Base-by-base conservation (phyloP, 257 asterid genomes). In the Gentiana macrophylla region DNA sequence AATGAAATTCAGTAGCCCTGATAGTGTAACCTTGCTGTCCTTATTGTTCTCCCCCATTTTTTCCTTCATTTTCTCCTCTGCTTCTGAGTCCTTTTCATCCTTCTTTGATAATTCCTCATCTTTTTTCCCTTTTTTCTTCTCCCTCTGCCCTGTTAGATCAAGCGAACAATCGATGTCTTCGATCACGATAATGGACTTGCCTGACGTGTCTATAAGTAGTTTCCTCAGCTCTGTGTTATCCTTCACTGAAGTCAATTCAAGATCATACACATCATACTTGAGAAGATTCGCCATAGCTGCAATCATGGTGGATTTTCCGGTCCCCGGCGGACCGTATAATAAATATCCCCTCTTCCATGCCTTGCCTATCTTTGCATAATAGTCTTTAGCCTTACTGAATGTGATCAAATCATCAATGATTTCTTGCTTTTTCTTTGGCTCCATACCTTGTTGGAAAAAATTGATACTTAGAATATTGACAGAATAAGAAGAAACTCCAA, bases 141-240 rank as follows among this genome's bases (percentile, higher is more conserved):
- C 49, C 60, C 60, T 38, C 49, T 36, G 45, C 46, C 58, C 58
- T 8, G 58, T 54, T 7, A 54, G 47, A 36, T 54, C 46, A 2
- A 54, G 60, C 12, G 60, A 55, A 35, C 60, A 55, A 55, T 55
- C 60, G 3, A 55, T 55, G 32, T 37, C 59, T 4, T 55, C 59
- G 4, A 55, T 55, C 59, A 55, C 59, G 10, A 55, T 37, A 37
- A 55, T 37, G 0, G 59, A 55, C 59, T 55, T 55, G 59, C n/a
- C 41, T 6, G 59, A 55, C 6, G 59, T 55, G 48, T 55, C 47
- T 37, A 55, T 55, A 4, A 55, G 32, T 33, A 55, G 10, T 5
- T 55, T 15, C 60, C 49, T 38, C 7, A 55, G 37, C 24, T 55
- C 60, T 0, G 49, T 38, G 49, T 55, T 55, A 7, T 55, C 60